Conservation (phyloP, 768 basidiomycete species). For the Calocera viscosa region DNA sequence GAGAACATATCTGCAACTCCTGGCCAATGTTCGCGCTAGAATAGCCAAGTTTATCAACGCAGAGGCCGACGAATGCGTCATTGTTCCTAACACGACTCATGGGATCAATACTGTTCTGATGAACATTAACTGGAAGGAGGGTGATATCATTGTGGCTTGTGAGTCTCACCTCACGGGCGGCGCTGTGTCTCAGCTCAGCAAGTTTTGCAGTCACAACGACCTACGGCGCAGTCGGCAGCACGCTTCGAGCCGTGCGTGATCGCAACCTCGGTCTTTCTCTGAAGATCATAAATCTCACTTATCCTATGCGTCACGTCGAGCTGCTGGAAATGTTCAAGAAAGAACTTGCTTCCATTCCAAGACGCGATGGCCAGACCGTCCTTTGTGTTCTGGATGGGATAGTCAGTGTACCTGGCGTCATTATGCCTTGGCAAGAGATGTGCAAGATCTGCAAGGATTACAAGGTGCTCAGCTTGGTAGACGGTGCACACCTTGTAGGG, state of each 20-base stretch:
- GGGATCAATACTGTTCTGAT: slow-evolving; percentile 54
- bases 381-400: slow-evolving; percentile 62
- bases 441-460: slow-evolving; percentile 51
- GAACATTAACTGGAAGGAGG: slow-evolving; percentile 54
- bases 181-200: neutral
- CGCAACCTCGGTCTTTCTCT: slow-evolving; percentile 40
- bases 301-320: slow-evolving; percentile 44
- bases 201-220: slow-evolving; percentile 38
- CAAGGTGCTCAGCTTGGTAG: slow-evolving; percentile 54
- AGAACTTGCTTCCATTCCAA: slow-evolving; percentile 27
- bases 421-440: slow-evolving; percentile 60
- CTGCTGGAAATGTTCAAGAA: slow-evolving; percentile 42
- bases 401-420: slow-evolving; percentile 45
- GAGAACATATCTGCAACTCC: slow-evolving; percentile 20
- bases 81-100: slow-evolving; percentile 49
- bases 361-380: slow-evolving; percentile 33
- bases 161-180: slow-evolving; percentile 9
- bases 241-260: slow-evolving; percentile 45
- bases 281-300: slow-evolving; percentile 39
- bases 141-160: slow-evolving; percentile 57
- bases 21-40: slow-evolving; percentile 21
- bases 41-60: slow-evolving; percentile 26
- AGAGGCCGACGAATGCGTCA: slow-evolving; percentile 24
- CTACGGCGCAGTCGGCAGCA: slow-evolving; percentile 43
- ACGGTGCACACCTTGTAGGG: slow-evolving; percentile 70